Evolutionary conservation across 2,329 filamentous ascomycete species (phyloP).

Genomic region (Coniochaeta hoffmannii): DNA sequence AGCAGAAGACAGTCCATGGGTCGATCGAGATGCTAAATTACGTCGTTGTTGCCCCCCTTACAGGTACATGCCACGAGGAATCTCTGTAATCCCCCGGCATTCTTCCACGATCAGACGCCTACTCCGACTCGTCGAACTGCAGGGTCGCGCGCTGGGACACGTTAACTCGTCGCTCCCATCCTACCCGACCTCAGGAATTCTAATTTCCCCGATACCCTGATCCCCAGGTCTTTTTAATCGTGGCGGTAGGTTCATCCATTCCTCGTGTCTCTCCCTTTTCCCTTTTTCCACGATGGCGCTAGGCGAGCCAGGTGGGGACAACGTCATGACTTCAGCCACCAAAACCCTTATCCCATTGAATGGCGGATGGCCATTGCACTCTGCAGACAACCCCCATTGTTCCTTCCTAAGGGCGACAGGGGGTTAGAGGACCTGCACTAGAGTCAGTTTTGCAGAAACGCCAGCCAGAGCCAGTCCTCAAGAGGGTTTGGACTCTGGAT

Average conservation of each 20-base stretch:
- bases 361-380: slow-evolving; percentile 2
- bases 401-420: not conserved
- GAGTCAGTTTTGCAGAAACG: not conserved
- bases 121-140: slow-evolving; percentile 28
- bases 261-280: slow-evolving; percentile 12
- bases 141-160: slow-evolving; percentile 48
- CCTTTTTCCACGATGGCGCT: not conserved
- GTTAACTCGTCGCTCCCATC: slow-evolving; percentile 57
- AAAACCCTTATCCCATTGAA: not conserved
- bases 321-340: slow-evolving; percentile 1
- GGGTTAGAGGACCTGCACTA: not conserved
- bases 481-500: not conserved
- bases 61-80: slow-evolving; percentile 35
- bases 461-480: not conserved
- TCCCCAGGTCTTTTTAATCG: slow-evolving; percentile 29
- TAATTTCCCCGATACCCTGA: slow-evolving; percentile 31
- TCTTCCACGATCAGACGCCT: slow-evolving; percentile 28
- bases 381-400: slow-evolving; percentile 1
- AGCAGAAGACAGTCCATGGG: too few species aligned
- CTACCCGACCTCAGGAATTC: slow-evolving; percentile 35
- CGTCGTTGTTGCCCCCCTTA: slow-evolving; percentile 20
- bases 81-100: slow-evolving; percentile 19
- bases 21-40: slow-evolving; percentile 17
- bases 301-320: slow-evolving; percentile 2
- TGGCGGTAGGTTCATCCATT: slow-evolving; percentile 41